Percentiles rank a stretch among this genome's conserved stretches.
Evolutionary conservation across 2,329 filamentous ascomycete species (phyloP).

Genomic region (Penicillium sp.): DNA sequence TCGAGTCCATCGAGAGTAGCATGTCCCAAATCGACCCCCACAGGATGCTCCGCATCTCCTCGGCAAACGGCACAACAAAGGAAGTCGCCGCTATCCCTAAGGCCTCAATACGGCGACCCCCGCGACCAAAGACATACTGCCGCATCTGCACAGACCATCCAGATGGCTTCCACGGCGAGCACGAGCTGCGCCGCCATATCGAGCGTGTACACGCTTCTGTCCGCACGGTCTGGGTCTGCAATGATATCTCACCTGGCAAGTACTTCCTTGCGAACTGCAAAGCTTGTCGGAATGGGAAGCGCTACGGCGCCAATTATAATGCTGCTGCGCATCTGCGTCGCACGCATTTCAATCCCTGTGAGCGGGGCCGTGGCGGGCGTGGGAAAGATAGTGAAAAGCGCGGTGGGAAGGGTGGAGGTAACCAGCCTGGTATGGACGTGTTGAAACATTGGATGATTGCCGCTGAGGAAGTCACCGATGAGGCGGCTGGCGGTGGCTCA

Average conservation of each 20-base stretch:
- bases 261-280: conserved; percentile 78
- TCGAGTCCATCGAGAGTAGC: conserved; percentile 35
- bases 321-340: conserved; percentile 86
- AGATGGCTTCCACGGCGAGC: conserved; percentile 80
- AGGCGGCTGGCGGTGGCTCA: conserved; percentile 8
- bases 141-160: conserved; percentile 68
- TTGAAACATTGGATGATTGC: conserved; percentile 63
- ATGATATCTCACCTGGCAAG: conserved; percentile 59
- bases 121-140: conserved; percentile 71
- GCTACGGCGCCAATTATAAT: conserved; percentile 91
- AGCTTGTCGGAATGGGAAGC: conserved; percentile 72
- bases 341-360: conserved; percentile 77
- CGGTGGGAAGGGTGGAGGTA: conserved; percentile 63
- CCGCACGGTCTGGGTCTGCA: conserved; percentile 63
- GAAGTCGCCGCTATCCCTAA: conserved; percentile 57
- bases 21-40: conserved; percentile 38
- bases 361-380: conserved; percentile 54
- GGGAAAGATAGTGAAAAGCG: conserved; percentile 60
- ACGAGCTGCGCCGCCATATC: conserved; percentile 71
- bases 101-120: conserved; percentile 62
- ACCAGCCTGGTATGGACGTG: conserved; percentile 60
- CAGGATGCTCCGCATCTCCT: conserved; percentile 54
- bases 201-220: conserved; percentile 64
- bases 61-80: conserved; percentile 55
- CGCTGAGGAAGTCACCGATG: conserved; percentile 50